Evolutionary conservation across 75 land plant genomes (phyloP).

Genomic region (Picea glauca): DNA sequence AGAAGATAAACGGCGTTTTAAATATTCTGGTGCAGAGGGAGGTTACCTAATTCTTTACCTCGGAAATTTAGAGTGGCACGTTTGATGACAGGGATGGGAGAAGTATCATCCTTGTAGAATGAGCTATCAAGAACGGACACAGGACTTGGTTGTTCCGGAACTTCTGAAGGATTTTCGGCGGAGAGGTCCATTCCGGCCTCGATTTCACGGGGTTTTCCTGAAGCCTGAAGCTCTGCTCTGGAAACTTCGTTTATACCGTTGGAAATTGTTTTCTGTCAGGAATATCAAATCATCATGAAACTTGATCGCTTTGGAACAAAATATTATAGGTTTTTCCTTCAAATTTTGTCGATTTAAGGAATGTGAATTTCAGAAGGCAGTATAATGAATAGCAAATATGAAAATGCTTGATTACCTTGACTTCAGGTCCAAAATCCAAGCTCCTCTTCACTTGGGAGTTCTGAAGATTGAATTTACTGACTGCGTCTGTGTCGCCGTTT

Average conservation of each 20-base stretch:
- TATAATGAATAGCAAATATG: no score
- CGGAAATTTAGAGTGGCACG: neutral
- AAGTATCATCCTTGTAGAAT: conserved; percentile 46
- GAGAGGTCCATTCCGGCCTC: neutral
- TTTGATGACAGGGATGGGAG: conserved; percentile 38
- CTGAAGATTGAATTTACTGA: neutral
- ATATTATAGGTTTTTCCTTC: no score
- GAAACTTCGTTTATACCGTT: neutral
- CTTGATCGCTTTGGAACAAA: neutral
- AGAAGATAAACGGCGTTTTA: neutral
- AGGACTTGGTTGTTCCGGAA: conserved; percentile 77
- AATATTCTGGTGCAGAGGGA: neutral
- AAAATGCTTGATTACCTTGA: neutral
- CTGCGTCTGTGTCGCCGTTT: no score
- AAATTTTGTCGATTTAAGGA: no score
- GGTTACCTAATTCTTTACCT: neutral
- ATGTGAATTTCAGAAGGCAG: no score
- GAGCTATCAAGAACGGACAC: conserved; percentile 86
- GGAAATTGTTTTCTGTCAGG: neutral
- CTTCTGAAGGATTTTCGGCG: conserved; percentile 7
- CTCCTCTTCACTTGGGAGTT: neutral
- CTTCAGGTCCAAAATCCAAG: neutral
- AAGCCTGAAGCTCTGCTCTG: neutral
- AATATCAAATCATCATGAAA: neutral
- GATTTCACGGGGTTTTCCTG: neutral